Base-by-base conservation (phyloP, 176 grass and related monocot species). In the Raddia distichophylla region DNA sequence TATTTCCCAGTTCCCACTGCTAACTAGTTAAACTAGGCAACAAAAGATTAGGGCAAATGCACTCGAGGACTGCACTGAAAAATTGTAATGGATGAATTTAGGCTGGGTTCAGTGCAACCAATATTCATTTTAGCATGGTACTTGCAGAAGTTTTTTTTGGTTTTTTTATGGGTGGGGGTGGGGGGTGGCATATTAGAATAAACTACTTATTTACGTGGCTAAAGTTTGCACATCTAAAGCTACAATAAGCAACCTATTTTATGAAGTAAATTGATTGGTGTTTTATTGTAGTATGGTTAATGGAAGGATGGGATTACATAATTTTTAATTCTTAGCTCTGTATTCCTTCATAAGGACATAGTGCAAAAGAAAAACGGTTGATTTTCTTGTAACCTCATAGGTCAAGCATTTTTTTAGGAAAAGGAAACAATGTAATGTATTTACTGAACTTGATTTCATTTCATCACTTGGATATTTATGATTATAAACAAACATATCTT, bases 401-500 rank as follows among this genome's bases (percentile, higher is more conserved):
- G 35, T 78, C 44, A 11, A 82, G 49, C 57, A 49, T 78, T n/a
- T 10, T 10, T 61, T 17, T 37, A 53, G 43, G 17, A 78, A 78
- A 78, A n/a, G 16, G 3, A 65, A 40, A 51, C 60, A 2, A 7
- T 5, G 57, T 35, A 10, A 6, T 65, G 47, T 80, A 19, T 71
- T 17, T 22, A 42, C 4, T 4, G 7, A 67, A 18, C 48, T 10
- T 61, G 12, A 37, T 80, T 50, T 67, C 64, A 9, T 77, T 72
- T 17, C 3, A 34, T 60, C 43, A 46, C 49, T 55, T 74, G 12
- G 14, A 33, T 60, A 60, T 3, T 50, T 56, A 43, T 6, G 37
- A 81, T 48, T 22, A 76, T 13, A 47, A 61, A 5, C 12, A 27
- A 68, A 49, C 55, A 73, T 73, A n/a, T 71, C 43, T 89, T 78